Evolutionary conservation across 306 rosid species (phyloP).

Genomic region (Pyrus pyrifolia): DNA sequence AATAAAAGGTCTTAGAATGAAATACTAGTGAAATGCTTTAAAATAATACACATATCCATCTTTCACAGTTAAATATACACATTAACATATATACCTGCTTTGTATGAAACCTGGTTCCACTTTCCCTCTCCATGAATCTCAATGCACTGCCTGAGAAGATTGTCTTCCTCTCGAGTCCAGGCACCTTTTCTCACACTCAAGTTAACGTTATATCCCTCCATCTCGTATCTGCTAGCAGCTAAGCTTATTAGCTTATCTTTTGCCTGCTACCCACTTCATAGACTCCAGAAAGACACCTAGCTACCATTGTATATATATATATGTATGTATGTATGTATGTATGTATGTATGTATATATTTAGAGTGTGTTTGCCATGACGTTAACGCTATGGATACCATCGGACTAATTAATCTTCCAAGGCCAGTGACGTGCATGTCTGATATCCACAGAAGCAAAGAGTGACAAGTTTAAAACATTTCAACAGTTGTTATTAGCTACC

Average conservation of each 20-base stretch:
- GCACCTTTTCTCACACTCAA: slow-evolving; percentile 20
- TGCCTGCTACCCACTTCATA: background rate
- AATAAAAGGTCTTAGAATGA: background rate
- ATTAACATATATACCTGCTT: slow-evolving; percentile 6
- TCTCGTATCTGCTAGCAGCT: background rate
- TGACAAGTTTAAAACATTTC: background rate
- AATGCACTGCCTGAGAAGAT: slow-evolving; percentile 12
- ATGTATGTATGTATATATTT: background rate
- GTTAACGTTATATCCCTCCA: background rate
- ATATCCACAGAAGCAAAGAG: background rate
- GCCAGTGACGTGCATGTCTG: background rate
- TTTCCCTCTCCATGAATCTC: slow-evolving; percentile 18
- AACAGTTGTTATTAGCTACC: background rate
- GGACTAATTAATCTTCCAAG: too few species aligned
- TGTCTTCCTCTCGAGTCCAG: slow-evolving; percentile 23
- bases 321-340: too few species aligned
- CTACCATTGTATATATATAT: background rate
- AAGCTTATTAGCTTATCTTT: background rate
- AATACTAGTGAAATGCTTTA: background rate
- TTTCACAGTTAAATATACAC: background rate
- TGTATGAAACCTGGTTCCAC: slow-evolving; percentile 18
- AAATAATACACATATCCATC: too few species aligned
- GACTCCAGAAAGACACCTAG: too few species aligned
- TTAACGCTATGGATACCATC: too few species aligned
- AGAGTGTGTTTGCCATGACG: background rate